Conservation (phyloP, 805 yeast species). For the Saccharomycopsis sp. region DNA sequence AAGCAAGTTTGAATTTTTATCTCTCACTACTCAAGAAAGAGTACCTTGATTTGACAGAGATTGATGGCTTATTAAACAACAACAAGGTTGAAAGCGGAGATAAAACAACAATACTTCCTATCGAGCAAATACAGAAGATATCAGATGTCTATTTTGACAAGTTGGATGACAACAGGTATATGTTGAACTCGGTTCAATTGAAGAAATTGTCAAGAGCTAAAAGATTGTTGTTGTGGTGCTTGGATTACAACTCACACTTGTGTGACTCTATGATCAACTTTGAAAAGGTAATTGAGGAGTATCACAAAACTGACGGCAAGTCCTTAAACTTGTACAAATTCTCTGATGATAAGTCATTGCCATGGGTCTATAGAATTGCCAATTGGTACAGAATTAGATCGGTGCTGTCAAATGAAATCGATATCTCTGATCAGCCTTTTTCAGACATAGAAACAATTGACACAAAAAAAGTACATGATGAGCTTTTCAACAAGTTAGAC, state of each 20-base stretch:
- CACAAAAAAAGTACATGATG: not conserved
- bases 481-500: constrained; percentile 1
- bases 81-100: not conserved
- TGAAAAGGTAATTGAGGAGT: constrained; percentile 1
- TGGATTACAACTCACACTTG: constrained; percentile 29
- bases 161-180: constrained; percentile 25
- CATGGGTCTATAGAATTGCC: constrained; percentile 12
- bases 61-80: constrained; percentile 5
- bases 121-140: constrained; percentile 27
- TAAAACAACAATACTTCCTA: constrained; percentile 4
- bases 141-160: constrained; percentile 33
- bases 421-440: not conserved
- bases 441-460: not conserved
- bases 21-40: constrained; percentile 3
- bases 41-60: constrained; percentile 8
- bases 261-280: constrained; percentile 25
- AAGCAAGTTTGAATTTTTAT: constrained; percentile 11
- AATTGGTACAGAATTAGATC: constrained; percentile 15
- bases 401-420: not conserved
- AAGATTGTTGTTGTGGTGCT: constrained; percentile 34
- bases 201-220: constrained; percentile 31
- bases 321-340: constrained; percentile 2
- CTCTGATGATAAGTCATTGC: constrained; percentile 8
- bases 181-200: constrained; percentile 28
- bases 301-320: constrained; percentile 4